Conservation (phyloP, 331 rosid species). For the Quercus phellos region DNA sequence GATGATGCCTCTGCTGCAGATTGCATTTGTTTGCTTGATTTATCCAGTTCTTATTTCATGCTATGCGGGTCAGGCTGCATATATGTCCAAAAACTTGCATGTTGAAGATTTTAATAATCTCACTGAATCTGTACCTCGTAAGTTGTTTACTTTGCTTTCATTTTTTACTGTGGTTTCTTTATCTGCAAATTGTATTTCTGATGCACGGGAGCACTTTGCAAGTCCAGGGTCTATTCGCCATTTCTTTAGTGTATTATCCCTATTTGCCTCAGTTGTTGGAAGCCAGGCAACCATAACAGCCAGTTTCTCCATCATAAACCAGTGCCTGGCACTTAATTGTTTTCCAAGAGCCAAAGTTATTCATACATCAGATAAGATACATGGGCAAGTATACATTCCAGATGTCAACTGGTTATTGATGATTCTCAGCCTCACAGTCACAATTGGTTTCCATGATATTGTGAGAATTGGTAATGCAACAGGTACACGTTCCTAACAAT, state of each 20-base stretch:
- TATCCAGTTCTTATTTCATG: constrained; percentile 66
- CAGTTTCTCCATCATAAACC: constrained; percentile 71
- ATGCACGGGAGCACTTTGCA: constrained; percentile 18
- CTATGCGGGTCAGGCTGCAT: constrained; percentile 86
- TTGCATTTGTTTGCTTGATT: constrained; percentile 66
- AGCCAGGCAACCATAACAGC: constrained; percentile 87
- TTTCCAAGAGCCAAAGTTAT: constrained; percentile 82
- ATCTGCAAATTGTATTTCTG: constrained; percentile 2
- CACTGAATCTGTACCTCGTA: constrained; percentile 61
- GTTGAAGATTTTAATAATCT: constrained; percentile 48
- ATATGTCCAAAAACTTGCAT: constrained; percentile 49
- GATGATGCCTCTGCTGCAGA: constrained; percentile 38
- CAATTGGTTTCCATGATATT: constrained; percentile 55
- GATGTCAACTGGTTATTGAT: constrained; percentile 79
- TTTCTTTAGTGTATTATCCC: constrained; percentile 43
- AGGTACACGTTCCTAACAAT: constrained; percentile 31
- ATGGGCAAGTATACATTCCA: constrained; percentile 78
- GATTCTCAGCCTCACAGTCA: constrained; percentile 64
- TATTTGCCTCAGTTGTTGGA: constrained; percentile 77
- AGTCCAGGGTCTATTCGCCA: constrained; percentile 45
- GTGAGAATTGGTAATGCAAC: constrained; percentile 72
- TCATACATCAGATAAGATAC: constrained; percentile 68
- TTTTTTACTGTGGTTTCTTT: background rate
- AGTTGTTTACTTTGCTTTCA: constrained; percentile 15
- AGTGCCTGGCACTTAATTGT: constrained; percentile 70